These are phyloP conservation scores for Fusarium pilosicola DNA, from an alignment of 2,329 filamentous ascomycete genomes.

Conservation along the genomic window DNA sequence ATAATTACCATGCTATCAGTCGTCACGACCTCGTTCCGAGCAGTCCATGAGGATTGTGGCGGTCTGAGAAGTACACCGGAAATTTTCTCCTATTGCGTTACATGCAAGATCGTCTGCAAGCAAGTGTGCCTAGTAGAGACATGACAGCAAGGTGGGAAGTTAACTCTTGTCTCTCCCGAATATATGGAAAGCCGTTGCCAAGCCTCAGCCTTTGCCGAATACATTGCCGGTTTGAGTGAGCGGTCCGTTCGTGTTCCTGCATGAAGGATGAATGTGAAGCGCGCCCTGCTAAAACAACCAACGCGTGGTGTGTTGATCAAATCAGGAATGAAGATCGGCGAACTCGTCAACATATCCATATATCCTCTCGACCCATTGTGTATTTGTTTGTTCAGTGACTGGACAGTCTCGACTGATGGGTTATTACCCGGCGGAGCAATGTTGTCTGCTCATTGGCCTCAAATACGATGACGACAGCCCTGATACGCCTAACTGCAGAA, in stretches of 20 bases:
- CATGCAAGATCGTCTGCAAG: neutral
- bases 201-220: slow-evolving; percentile 6
- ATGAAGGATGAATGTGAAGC: neutral
- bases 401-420: neutral
- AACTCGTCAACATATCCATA: neutral
- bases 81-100: neutral
- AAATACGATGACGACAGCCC: neutral
- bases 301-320: neutral
- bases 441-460: neutral
- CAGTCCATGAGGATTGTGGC: neutral
- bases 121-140: neutral
- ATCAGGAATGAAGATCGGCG: neutral
- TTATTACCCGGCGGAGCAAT: neutral
- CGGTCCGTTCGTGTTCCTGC: neutral
- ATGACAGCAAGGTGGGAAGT: neutral
- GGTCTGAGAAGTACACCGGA: neutral
- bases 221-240: neutral
- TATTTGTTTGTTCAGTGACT: neutral
- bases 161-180: neutral
- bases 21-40: neutral
- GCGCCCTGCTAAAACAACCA: neutral
- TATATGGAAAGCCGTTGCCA: slow-evolving; percentile 2
- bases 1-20: neutral
- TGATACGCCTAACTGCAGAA: neutral
- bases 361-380: neutral